Evolutionary conservation across 2,329 filamentous ascomycete genomes (phyloP).

Genomic region (Lachnellula subtilissima): DNA sequence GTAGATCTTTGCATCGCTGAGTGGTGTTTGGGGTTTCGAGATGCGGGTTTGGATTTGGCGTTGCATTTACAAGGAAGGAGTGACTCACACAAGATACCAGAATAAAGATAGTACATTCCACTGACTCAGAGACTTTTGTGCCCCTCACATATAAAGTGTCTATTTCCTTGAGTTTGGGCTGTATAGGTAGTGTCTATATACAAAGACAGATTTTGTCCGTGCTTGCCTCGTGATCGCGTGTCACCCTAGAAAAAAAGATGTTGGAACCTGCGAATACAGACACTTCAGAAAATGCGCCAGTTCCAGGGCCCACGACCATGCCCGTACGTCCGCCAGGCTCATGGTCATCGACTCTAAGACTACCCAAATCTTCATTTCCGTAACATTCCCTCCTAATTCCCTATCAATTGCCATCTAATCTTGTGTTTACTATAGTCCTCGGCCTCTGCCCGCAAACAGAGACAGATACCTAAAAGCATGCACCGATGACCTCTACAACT

Average conservation of each 20-base stretch:
- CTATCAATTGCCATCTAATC: constrained; percentile 8
- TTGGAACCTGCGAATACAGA: not conserved
- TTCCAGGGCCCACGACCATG: constrained; percentile 25
- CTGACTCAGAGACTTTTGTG: not conserved
- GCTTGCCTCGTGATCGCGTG: not conserved
- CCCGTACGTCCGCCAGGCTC: constrained; percentile 42
- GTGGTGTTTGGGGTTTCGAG: not conserved
- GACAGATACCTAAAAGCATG: constrained; percentile 65
- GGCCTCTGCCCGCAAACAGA: constrained; percentile 40
- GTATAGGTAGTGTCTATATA: not conserved
- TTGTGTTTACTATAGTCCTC: constrained; percentile 22
- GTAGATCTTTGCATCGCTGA: constrained; percentile 1
- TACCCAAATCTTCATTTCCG: constrained; percentile 73
- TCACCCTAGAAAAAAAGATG: not conserved
- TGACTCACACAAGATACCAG: constrained; percentile 1
- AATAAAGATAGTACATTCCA: not conserved
- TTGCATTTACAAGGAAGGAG: not conserved
- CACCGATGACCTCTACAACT: constrained; percentile 82
- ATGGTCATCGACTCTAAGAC: constrained; percentile 69
- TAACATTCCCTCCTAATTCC: constrained; percentile 31
- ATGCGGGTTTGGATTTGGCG: constrained; percentile 2
- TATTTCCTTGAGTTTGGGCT: not conserved
- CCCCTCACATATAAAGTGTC: not conserved
- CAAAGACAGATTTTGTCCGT: not conserved
- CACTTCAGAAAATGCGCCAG: constrained; percentile 1